A percentile compares a stretch with the other conserved stretches of the same genome.
These are phyloP conservation scores for Chlorella sp. DNA, from an alignment of 139 green algal species.

Conservation along the genomic window DNA sequence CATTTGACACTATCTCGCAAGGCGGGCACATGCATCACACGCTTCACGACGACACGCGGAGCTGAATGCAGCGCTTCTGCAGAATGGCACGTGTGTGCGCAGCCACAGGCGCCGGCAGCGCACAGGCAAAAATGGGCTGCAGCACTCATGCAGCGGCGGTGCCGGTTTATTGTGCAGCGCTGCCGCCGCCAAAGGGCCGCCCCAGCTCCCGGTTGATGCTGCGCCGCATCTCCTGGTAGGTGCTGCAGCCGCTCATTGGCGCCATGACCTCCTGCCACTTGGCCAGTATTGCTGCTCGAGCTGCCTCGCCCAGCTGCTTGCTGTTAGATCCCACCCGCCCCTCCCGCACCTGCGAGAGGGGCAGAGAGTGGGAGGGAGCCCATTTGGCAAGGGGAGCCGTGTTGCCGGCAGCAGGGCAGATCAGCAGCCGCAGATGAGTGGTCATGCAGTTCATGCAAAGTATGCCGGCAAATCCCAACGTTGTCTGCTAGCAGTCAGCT, in stretches of 20 bases:
- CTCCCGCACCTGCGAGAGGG: background rate
- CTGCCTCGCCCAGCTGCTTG: slow-evolving; percentile 7
- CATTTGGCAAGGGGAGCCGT: background rate
- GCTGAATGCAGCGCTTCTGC: too few species aligned
- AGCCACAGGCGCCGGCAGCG: too few species aligned
- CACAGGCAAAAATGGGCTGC: too few species aligned
- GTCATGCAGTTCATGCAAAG: too few species aligned
- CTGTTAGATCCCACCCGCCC: slow-evolving; percentile 11
- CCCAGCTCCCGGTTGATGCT: slow-evolving; percentile 38
- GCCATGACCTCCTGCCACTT: slow-evolving; percentile 38
- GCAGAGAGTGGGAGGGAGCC: background rate
- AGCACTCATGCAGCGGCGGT: too few species aligned
- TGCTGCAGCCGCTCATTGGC: slow-evolving; percentile 19
- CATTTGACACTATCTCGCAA: too few species aligned
- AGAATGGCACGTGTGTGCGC: too few species aligned
- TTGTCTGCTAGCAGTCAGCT: too few species aligned
- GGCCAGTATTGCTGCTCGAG: slow-evolving; percentile 26
- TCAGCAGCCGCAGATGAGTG: background rate
- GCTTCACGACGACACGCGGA: too few species aligned
- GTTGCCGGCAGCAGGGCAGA: background rate
- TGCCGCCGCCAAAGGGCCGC: background rate
- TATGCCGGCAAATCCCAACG: too few species aligned
- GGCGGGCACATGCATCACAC: too few species aligned
- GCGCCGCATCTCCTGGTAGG: slow-evolving; percentile 59
- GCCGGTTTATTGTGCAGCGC: too few species aligned